Evolutionary conservation across 495 filamentous ascomycete genomes (phyloP), one percentile per base, ranked within the genome.

Genomic region (Xylaria curta): DNA sequence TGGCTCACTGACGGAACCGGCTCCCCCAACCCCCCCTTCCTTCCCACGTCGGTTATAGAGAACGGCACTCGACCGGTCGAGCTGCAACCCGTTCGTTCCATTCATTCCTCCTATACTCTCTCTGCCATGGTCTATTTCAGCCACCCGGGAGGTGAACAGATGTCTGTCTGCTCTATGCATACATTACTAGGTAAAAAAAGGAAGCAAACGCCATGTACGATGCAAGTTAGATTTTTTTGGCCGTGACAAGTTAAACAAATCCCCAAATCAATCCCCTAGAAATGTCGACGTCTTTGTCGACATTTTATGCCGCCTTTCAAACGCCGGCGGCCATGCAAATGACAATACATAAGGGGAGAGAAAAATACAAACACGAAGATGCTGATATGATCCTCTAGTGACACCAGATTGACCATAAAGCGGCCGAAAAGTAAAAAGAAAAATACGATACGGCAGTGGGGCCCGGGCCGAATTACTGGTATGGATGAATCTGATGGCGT

Each of bases 271-370:
- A 66, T 53, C 72, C 74, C 74, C 71, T 70, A 47, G 56, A 70
- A 70, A 71, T 66, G 76, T 74, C 77, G 74, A 76, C 21, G 58
- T 59, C 53, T 12, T 12, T 76, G 62, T 74, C 76, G 74, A 79
- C 76, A n/a, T 73, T 59, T 78, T 13, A 75, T 75, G 69, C 74
- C 69, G 26, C 74, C 74, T 46, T 46, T 56, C 24, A 38, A 79
- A 79, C 76, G 77, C 76, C 77, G 62, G 73, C 66, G 72, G 73
- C 69, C 65, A 79, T 80, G 75, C 74, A 76, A 73, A 71, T 74
- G 33, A 66, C 40, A 63, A 26, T 60, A 54, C 36, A 44, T 54
- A 63, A 67, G 65, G 44, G 28, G 58, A n/a, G 58, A n/a, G 19
- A 44, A 56, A 70, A 69, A 70, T 66, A 64, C 56, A 71, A 58